Evolutionary conservation across 2,329 filamentous ascomycete species (phyloP).

Genomic region (Fusarium haematococcum): DNA sequence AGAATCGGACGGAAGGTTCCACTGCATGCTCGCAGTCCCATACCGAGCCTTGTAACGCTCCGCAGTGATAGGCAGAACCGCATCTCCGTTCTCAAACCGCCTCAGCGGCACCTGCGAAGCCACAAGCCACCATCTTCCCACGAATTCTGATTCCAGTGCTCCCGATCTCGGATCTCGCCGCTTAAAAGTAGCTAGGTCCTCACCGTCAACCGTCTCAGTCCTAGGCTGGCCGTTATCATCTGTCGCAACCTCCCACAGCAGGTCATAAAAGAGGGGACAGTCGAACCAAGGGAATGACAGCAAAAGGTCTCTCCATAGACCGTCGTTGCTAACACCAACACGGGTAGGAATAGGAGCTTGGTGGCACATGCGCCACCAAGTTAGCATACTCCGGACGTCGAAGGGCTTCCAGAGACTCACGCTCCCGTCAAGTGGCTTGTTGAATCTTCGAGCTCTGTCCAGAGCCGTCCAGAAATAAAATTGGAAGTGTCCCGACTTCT

Average conservation of each 20-base stretch:
- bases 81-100: conserved; percentile 29
- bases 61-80: conserved; percentile 27
- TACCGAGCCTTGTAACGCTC: neutral
- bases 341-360: neutral
- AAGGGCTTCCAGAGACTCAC: conserved; percentile 1
- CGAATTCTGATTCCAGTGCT: conserved; percentile 40
- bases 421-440: neutral
- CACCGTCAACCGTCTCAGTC: too few relatives aligned
- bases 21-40: neutral
- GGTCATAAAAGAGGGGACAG: conserved; percentile 39
- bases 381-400: conserved; percentile 30
- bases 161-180: neutral
- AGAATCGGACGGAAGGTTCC: too few relatives aligned
- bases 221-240: neutral
- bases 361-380: conserved; percentile 44
- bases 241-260: conserved; percentile 2
- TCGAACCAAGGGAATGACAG: conserved; percentile 45
- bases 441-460: conserved; percentile 21
- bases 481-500: conserved; percentile 35
- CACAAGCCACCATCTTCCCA: conserved; percentile 39
- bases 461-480: conserved; percentile 43
- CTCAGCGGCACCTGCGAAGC: conserved; percentile 36
- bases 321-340: conserved; percentile 14
- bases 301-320: conserved; percentile 40
- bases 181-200: too few relatives aligned